Evolutionary conservation across 2,329 filamentous ascomycete genomes (phyloP).

Genomic region (Beauveria rudraprayagi): DNA sequence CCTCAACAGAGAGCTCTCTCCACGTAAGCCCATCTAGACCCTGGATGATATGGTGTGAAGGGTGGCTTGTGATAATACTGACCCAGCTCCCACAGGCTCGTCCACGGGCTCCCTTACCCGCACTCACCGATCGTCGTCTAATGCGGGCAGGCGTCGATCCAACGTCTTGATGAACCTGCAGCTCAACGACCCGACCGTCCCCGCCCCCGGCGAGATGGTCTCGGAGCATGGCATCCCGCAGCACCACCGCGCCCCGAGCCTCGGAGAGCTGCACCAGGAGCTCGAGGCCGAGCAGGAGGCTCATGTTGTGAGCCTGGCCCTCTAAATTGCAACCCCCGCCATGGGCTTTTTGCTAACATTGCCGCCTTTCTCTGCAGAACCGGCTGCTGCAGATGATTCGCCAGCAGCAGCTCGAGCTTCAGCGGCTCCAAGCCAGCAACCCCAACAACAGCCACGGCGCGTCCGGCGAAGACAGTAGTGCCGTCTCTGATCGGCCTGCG

Average conservation of each 20-base stretch:
- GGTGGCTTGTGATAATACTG: background rate
- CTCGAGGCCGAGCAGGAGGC: slow-evolving; percentile 72
- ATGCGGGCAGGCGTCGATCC: slow-evolving; percentile 53
- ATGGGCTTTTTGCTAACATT: background rate
- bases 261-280: slow-evolving; percentile 72
- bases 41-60: too few species aligned
- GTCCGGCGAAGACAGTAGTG: slow-evolving; percentile 43
- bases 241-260: slow-evolving; percentile 59
- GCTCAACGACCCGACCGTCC: slow-evolving; percentile 61
- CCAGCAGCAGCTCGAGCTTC: slow-evolving; percentile 63
- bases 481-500: slow-evolving; percentile 37
- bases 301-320: slow-evolving; percentile 51
- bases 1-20: slow-evolving; percentile 56
- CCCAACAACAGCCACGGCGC: slow-evolving; percentile 27
- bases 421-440: slow-evolving; percentile 46
- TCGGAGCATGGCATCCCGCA: slow-evolving; percentile 46
- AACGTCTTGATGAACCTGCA: slow-evolving; percentile 66
- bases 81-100: slow-evolving; percentile 28
- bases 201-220: slow-evolving; percentile 61
- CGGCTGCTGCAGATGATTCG: slow-evolving; percentile 70
- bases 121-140: slow-evolving; percentile 36
- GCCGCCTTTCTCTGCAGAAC: slow-evolving; percentile 40
- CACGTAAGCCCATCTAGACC: slow-evolving; percentile 34
- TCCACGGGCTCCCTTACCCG: slow-evolving; percentile 44
- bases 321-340: background rate